Evolutionary conservation across 2,329 filamentous ascomycete species (phyloP).

Genomic region (Penicillium expansum): DNA sequence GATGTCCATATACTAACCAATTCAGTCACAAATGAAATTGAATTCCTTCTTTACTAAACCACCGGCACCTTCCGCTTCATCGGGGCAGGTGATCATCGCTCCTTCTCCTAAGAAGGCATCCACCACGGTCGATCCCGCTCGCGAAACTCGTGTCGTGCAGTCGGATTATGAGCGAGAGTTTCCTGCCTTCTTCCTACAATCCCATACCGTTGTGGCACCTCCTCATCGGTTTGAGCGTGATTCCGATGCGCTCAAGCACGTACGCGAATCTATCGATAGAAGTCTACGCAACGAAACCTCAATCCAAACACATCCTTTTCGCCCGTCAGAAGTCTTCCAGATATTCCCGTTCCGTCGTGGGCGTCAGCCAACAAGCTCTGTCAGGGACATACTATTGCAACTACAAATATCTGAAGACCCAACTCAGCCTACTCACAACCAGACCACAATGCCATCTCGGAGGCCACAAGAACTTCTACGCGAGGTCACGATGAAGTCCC

Average conservation of each 20-base stretch:
- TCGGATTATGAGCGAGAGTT: slow-evolving; percentile 69
- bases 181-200: slow-evolving; percentile 75
- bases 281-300: slow-evolving; percentile 22
- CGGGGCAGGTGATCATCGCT: slow-evolving; percentile 16
- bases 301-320: slow-evolving; percentile 23
- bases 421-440: slow-evolving; percentile 35
- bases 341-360: slow-evolving; percentile 40
- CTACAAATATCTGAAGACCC: slow-evolving; percentile 43
- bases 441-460: slow-evolving; percentile 22
- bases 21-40: slow-evolving; percentile 51
- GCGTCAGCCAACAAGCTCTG: slow-evolving; percentile 39
- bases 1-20: slow-evolving; percentile 16
- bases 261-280: slow-evolving; percentile 51
- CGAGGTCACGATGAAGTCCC: slow-evolving; percentile 55
- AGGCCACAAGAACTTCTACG: slow-evolving; percentile 44
- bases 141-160: slow-evolving; percentile 20
- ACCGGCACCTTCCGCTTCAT: slow-evolving; percentile 25
- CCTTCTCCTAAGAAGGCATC: slow-evolving; percentile 32
- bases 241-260: slow-evolving; percentile 54
- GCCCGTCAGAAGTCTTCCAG: slow-evolving; percentile 37
- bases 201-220: slow-evolving; percentile 68
- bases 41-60: slow-evolving; percentile 52
- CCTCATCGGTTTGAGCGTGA: slow-evolving; percentile 57
- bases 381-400: slow-evolving; percentile 61
- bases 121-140: slow-evolving; percentile 6